A percentile compares a stretch with the other conserved stretches of the same genome.
Conservation (phyloP, 2,329 filamentous ascomycete species). For the Cadophora gregata region DNA sequence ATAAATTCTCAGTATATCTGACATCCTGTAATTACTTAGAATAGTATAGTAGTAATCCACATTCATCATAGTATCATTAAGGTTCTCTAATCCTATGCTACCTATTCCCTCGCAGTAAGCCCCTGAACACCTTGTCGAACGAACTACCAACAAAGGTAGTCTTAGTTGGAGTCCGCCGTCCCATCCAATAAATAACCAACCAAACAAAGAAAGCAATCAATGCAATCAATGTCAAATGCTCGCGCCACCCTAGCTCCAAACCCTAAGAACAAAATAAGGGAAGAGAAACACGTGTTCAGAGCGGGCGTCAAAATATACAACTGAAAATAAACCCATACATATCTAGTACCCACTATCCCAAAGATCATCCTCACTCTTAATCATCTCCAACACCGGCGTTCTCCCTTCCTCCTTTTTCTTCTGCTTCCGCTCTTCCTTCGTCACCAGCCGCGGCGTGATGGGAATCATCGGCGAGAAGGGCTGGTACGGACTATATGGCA, state of each 20-base stretch:
- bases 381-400: constrained; percentile 68
- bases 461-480: constrained; percentile 78
- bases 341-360: constrained; percentile 54
- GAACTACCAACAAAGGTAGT: constrained; percentile 8
- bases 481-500: constrained; percentile 81
- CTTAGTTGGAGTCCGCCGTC: neutral
- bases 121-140: constrained; percentile 2
- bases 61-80: constrained; percentile 23
- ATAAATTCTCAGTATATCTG: no score
- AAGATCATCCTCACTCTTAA: constrained; percentile 65
- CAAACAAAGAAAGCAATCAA: neutral
- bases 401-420: constrained; percentile 66
- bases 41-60: constrained; percentile 1
- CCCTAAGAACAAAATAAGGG: constrained; percentile 7
- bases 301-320: constrained; percentile 8
- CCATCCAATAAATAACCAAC: neutral
- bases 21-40: no score
- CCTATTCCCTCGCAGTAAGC: neutral
- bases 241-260: constrained; percentile 14
- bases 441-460: constrained; percentile 77
- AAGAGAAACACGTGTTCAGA: neutral
- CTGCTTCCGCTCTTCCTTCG: constrained; percentile 71
- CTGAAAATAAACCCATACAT: neutral
- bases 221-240: constrained; percentile 10
- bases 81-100: constrained; percentile 6